phyloP scores from a whole-genome alignment of 1,139 yeast genomes.

The Yamadazyma oceani region DNA sequence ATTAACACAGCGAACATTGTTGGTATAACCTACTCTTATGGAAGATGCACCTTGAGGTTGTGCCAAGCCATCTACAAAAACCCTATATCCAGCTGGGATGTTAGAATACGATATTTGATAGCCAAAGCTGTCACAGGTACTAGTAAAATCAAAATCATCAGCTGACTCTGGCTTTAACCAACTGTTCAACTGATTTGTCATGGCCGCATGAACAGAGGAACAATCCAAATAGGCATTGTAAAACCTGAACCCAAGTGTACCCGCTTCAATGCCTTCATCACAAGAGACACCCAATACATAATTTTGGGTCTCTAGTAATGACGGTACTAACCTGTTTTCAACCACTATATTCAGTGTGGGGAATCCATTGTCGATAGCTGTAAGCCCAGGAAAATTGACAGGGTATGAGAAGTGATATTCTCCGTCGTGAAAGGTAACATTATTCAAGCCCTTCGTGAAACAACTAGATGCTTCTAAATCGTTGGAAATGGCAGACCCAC shows the following conservation, averaged over 20 bases:
- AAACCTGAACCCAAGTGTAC: constrained; percentile 23
- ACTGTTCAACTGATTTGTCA: constrained; percentile 23
- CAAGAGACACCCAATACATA: constrained; percentile 23
- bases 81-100: constrained; percentile 33
- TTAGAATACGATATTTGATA: constrained; percentile 18
- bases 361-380: background rate
- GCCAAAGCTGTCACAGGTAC: constrained; percentile 17
- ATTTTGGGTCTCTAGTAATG: constrained; percentile 17
- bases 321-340: constrained; percentile 16
- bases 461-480: constrained; percentile 23
- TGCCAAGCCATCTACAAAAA: constrained; percentile 24
- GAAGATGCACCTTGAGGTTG: background rate
- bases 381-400: constrained; percentile 10
- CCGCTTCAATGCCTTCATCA: constrained; percentile 24
- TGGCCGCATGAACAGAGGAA: constrained; percentile 18
- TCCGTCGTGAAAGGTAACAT: constrained; percentile 31
- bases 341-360: background rate
- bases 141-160: constrained; percentile 8
- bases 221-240: constrained; percentile 22
- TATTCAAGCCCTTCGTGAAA: constrained; percentile 25
- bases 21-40: constrained; percentile 6
- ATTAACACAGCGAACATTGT: constrained; percentile 11
- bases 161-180: constrained; percentile 22
- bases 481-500: constrained; percentile 19
- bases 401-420: constrained; percentile 17